Percentiles rank a stretch among this genome's conserved stretches.
These are phyloP conservation scores for Teunomyces atbi DNA, from an alignment of 805 yeast species.

Conservation along the genomic window DNA sequence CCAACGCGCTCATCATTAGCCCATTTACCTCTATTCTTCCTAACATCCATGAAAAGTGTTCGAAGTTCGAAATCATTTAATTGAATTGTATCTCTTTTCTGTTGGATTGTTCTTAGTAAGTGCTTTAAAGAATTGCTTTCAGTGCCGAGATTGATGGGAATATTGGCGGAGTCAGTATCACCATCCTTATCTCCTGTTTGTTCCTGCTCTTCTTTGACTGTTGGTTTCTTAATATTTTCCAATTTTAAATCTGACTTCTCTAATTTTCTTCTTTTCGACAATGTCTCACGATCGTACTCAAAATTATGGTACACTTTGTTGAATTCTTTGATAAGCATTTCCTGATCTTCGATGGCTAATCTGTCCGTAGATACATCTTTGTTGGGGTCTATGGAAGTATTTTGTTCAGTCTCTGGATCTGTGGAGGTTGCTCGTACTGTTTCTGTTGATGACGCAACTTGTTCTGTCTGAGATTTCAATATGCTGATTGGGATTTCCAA, in stretches of 20 bases:
- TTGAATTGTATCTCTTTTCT: slow-evolving; percentile 68
- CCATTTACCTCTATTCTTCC: slow-evolving; percentile 97
- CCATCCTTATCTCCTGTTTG: slow-evolving; percentile 18
- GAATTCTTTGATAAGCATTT: slow-evolving; percentile 55
- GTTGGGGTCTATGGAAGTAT: background rate
- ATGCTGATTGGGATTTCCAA: slow-evolving; percentile 35
- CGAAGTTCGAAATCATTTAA: slow-evolving; percentile 82
- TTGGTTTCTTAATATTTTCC: slow-evolving; percentile 27
- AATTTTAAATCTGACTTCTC: slow-evolving; percentile 79
- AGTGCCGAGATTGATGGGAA: slow-evolving; percentile 36
- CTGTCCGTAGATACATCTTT: slow-evolving; percentile 6
- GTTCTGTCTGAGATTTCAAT: slow-evolving; percentile 10
- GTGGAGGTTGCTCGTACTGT: slow-evolving; percentile 4
- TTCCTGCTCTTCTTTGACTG: slow-evolving; percentile 14
- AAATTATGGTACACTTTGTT: slow-evolving; percentile 73
- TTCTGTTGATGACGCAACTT: background rate
- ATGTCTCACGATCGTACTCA: slow-evolving; percentile 73
- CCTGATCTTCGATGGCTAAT: slow-evolving; percentile 36
- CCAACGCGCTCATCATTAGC: slow-evolving; percentile 94
- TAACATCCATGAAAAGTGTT: slow-evolving; percentile 83
- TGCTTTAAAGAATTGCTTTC: slow-evolving; percentile 61
- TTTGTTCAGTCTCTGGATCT: background rate
- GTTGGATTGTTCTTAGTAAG: slow-evolving; percentile 73
- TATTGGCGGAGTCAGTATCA: slow-evolving; percentile 19
- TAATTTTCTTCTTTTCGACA: slow-evolving; percentile 69